Percentiles rank a stretch among this genome's conserved stretches.
Conservation (phyloP, 1,284 basidiomycete species). For the Sporisorium iseilematis-ciliati region DNA sequence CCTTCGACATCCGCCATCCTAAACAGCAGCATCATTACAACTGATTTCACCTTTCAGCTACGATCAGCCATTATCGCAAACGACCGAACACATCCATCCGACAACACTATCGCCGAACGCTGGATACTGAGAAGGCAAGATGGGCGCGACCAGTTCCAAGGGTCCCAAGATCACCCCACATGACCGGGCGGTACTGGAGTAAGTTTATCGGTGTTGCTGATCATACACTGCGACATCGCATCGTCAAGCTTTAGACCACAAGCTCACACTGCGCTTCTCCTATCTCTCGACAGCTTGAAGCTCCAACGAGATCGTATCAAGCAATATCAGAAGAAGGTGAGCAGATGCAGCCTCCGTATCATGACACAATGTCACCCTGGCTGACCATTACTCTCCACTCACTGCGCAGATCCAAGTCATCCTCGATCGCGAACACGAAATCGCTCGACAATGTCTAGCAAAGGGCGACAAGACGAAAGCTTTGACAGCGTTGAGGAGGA, state of each 20-base stretch:
- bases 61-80: too few relatives aligned
- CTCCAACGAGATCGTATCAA: constrained; percentile 93
- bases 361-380: too few relatives aligned
- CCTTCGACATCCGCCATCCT: constrained; percentile 9
- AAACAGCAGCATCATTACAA: not conserved
- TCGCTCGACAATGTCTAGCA: constrained; percentile 84
- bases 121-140: constrained; percentile 12
- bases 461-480: constrained; percentile 88
- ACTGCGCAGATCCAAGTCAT: constrained; percentile 82
- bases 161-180: constrained; percentile 84
- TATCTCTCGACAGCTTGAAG: constrained; percentile 77
- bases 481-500: constrained; percentile 83
- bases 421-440: constrained; percentile 86
- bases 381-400: constrained; percentile 1
- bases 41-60: not conserved
- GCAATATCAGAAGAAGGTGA: constrained; percentile 94
- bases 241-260: not conserved
- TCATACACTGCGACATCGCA: not conserved
- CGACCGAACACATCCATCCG: too few relatives aligned
- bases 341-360: not conserved
- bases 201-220: constrained; percentile 66
- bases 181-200: constrained; percentile 95
- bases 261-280: not conserved
- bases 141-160: constrained; percentile 57
- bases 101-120: not conserved